Evolutionary conservation across 106 monocot genomes (phyloP).

Genomic region (Dioscorea alata): DNA sequence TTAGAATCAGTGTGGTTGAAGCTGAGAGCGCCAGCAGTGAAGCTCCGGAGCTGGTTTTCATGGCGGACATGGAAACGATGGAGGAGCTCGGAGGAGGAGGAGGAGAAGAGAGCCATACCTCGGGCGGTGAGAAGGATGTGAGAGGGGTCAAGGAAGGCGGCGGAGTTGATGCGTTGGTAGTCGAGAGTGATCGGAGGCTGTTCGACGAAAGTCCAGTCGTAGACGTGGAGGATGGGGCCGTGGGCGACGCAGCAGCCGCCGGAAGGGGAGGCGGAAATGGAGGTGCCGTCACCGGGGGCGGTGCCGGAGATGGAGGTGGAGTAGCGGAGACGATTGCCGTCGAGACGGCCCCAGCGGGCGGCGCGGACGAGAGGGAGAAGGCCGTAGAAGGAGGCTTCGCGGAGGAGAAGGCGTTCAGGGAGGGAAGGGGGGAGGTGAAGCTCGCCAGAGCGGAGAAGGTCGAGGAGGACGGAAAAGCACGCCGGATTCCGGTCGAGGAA

Average conservation of each 20-base stretch:
- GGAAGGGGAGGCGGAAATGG: constrained; percentile 75
- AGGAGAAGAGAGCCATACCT: constrained; percentile 72
- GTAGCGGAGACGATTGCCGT: constrained; percentile 57
- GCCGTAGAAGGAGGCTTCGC: constrained; percentile 79
- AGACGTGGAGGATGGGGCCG: constrained; percentile 73
- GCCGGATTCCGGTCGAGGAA: constrained; percentile 88
- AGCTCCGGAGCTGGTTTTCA: constrained; percentile 43
- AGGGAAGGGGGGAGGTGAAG: constrained; percentile 51
- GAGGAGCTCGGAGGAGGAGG: constrained; percentile 39
- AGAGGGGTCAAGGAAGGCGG: constrained; percentile 50
- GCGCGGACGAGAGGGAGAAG: constrained; percentile 64
- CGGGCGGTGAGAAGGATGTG: constrained; percentile 62
- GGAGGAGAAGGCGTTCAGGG: constrained; percentile 50
- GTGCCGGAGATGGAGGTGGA: constrained; percentile 40
- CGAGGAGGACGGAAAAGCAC: constrained; percentile 70
- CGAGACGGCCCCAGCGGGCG: constrained; percentile 66
- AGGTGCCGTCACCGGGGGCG: constrained; percentile 83
- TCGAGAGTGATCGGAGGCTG: constrained; percentile 60
- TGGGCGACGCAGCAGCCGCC: constrained; percentile 96
- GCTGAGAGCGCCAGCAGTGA: constrained; percentile 81
- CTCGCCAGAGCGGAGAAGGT: constrained; percentile 83
- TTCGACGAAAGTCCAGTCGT: constrained; percentile 80
- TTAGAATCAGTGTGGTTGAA: constrained; percentile 23
- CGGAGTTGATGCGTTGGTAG: constrained; percentile 75
- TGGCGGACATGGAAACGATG: constrained; percentile 73